Evolutionary conservation across 176 grass and related monocot species (phyloP).

Genomic region (Triticum turgidum): DNA sequence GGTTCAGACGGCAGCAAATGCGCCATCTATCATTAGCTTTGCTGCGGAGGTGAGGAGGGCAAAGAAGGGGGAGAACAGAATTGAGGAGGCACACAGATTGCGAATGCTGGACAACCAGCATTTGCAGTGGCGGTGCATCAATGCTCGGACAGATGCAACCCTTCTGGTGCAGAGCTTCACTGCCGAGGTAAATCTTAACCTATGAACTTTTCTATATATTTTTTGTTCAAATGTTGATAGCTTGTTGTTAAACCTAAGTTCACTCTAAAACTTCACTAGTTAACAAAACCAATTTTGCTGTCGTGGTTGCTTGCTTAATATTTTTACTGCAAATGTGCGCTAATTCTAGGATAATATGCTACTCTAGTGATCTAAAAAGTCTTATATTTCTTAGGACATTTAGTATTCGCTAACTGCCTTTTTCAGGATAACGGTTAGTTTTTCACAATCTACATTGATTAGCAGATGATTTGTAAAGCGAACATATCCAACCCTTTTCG

Average conservation of each 20-base stretch:
- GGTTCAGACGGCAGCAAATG: constrained; percentile 49
- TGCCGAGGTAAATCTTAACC: constrained; percentile 61
- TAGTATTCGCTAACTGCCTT: not conserved
- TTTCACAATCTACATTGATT: not conserved
- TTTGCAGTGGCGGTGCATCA: constrained; percentile 93
- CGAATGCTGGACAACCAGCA: constrained; percentile 79
- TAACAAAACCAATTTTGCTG: not conserved
- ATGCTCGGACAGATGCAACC: constrained; percentile 58
- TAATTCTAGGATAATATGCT: not conserved
- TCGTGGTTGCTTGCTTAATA: constrained; percentile 10
- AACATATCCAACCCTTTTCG: not conserved
- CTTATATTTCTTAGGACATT: not conserved
- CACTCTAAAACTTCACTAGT: not conserved
- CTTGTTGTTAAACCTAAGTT: not conserved
- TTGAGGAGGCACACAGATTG: constrained; percentile 89
- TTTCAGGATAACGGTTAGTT: not conserved
- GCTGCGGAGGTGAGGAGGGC: constrained; percentile 93
- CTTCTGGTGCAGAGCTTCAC: constrained; percentile 67
- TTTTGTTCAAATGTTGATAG: not conserved
- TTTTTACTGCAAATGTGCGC: not conserved
- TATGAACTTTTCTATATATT: not conserved
- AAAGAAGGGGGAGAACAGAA: constrained; percentile 87
- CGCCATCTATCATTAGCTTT: constrained; percentile 95
- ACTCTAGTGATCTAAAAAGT: too few species aligned
- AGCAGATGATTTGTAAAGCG: not conserved